phyloP scores from a whole-genome alignment of 768 basidiomycete species.

The Hypholoma sublateritium region DNA sequence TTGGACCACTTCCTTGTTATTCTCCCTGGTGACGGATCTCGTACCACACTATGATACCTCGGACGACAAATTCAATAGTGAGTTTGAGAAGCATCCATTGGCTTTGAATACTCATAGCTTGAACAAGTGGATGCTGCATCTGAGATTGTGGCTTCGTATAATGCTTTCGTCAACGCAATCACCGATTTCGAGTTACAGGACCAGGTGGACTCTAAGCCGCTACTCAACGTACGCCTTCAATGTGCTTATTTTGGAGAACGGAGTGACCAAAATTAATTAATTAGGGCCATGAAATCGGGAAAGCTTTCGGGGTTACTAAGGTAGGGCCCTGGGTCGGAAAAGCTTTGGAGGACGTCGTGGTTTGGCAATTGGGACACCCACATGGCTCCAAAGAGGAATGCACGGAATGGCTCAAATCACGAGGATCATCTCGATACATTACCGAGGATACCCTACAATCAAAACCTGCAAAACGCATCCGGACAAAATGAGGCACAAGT shows the following conservation, averaged over 20 bases:
- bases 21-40: slow-evolving; percentile 75
- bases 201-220: slow-evolving; percentile 65
- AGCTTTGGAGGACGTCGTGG: slow-evolving; percentile 63
- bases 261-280: neutral
- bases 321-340: slow-evolving; percentile 73
- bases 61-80: slow-evolving; percentile 44
- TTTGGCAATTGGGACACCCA: slow-evolving; percentile 88
- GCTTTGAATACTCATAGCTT: neutral
- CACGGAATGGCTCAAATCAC: slow-evolving; percentile 62
- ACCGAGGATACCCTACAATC: slow-evolving; percentile 18
- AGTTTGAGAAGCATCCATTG: slow-evolving; percentile 14
- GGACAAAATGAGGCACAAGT: slow-evolving; percentile 26
- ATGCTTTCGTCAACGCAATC: slow-evolving; percentile 57
- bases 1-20: slow-evolving; percentile 73
- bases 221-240: slow-evolving; percentile 68
- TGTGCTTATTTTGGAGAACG: neutral
- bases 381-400: slow-evolving; percentile 65
- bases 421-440: slow-evolving; percentile 43
- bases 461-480: slow-evolving; percentile 37
- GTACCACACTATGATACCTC: slow-evolving; percentile 47
- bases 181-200: slow-evolving; percentile 60
- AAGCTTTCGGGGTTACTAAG: slow-evolving; percentile 48
- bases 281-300: slow-evolving; percentile 72
- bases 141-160: slow-evolving; percentile 61
- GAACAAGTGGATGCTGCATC: slow-evolving; percentile 42